A percentile compares a stretch with the other conserved stretches of the same genome.
Evolutionary conservation across 164 flowering plant species (phyloP).

Genomic region (Dillenia turbinata): DNA sequence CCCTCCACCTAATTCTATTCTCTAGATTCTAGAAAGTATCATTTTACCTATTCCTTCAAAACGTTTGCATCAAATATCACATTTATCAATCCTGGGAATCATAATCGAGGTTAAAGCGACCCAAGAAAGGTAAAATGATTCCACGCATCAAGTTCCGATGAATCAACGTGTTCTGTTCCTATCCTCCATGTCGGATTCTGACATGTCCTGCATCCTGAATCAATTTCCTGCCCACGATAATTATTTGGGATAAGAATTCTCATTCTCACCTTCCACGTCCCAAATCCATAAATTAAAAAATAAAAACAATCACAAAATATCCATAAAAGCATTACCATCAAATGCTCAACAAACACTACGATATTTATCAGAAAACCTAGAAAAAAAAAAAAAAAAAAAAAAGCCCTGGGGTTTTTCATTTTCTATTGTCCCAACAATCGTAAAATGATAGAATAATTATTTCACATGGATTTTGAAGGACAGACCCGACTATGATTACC

Average conservation of each 20-base stretch:
- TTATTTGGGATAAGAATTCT: neutral
- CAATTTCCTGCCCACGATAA: slow-evolving; percentile 12
- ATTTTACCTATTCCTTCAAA: slow-evolving; percentile 20
- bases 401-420: too few species aligned
- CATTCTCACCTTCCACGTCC: too few species aligned
- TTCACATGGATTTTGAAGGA: slow-evolving; percentile 16
- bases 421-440: too few species aligned
- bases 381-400: too few species aligned
- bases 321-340: too few species aligned
- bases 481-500: slow-evolving; percentile 7
- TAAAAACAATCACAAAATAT: too few species aligned
- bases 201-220: slow-evolving; percentile 16
- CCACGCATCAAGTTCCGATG: neutral
- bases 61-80: slow-evolving; percentile 26
- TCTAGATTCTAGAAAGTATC: slow-evolving; percentile 2
- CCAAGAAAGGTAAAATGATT: too few species aligned
- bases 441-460: too few species aligned
- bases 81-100: slow-evolving; percentile 8
- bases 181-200: slow-evolving; percentile 6
- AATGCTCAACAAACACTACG: too few species aligned
- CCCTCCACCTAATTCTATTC: slow-evolving; percentile 2
- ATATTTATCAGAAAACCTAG: too few species aligned
- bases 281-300: too few species aligned
- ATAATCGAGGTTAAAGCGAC: too few species aligned
- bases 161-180: slow-evolving; percentile 6